Conservation (phyloP, 306 rosid genomes). For the Gillenia trifoliata region DNA sequence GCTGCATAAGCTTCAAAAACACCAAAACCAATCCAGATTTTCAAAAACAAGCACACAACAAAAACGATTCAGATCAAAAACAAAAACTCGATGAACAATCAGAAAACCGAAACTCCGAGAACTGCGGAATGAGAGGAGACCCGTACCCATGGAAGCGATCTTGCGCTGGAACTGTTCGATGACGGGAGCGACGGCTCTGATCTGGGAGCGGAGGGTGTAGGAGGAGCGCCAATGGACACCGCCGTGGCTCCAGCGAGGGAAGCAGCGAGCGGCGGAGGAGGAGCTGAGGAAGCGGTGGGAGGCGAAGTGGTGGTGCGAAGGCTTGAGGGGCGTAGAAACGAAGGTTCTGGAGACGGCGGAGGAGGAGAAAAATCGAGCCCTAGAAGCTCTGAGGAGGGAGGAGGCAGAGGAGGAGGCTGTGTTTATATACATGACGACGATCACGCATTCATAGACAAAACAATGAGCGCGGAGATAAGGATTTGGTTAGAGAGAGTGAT, state of each 20-base stretch:
- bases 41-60: conserved; percentile 1
- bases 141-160: conserved; percentile 69
- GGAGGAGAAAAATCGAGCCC: conserved; percentile 36
- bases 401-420: conserved; percentile 43
- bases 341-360: conserved; percentile 41
- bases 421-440: conserved; percentile 48
- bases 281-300: conserved; percentile 33
- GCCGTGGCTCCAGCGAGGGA: conserved; percentile 71
- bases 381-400: conserved; percentile 60
- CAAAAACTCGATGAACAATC: background rate
- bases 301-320: conserved; percentile 6
- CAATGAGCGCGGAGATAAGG: background rate
- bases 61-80: background rate
- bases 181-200: conserved; percentile 73
- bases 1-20: background rate
- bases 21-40: background rate
- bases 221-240: conserved; percentile 67
- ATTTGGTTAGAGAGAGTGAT: background rate
- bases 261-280: conserved; percentile 36
- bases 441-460: conserved; percentile 37
- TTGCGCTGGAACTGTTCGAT: conserved; percentile 69
- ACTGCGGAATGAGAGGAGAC: conserved; percentile 9
- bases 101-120: conserved; percentile 18
- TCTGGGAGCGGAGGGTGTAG: conserved; percentile 64
- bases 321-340: conserved; percentile 16